A percentile compares a stretch with the other conserved stretches of the same genome.
These are phyloP conservation scores for Opeltia flavorubescens DNA, from an alignment of 495 filamentous ascomycete genomes.

Conservation along the genomic window DNA sequence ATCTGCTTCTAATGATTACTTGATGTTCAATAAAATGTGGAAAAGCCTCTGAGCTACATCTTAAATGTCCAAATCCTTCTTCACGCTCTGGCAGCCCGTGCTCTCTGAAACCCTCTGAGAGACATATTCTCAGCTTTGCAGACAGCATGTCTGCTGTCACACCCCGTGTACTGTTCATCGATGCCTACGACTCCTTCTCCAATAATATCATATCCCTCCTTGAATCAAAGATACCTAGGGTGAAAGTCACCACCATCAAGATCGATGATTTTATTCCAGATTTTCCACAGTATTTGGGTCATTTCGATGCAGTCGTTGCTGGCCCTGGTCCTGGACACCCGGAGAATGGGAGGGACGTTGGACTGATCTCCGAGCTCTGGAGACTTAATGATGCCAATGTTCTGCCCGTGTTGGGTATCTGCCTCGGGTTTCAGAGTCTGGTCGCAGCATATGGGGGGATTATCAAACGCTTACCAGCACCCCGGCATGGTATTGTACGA, in stretches of 20 bases:
- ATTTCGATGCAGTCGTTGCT: constrained; percentile 62
- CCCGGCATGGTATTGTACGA: constrained; percentile 70
- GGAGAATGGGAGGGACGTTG: constrained; percentile 54
- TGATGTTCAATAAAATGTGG: too few relatives aligned
- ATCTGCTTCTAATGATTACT: too few relatives aligned
- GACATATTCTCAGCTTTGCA: too few relatives aligned
- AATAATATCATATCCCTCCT: constrained; percentile 82
- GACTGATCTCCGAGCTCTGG: constrained; percentile 71
- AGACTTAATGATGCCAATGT: constrained; percentile 38
- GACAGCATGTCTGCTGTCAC: too few relatives aligned
- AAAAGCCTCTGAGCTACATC: too few relatives aligned
- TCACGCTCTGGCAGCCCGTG: too few relatives aligned
- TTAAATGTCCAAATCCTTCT: too few relatives aligned
- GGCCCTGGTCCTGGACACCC: constrained; percentile 70
- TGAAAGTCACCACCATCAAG: constrained; percentile 52
- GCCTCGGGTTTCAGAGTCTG: constrained; percentile 82
- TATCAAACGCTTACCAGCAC: constrained; percentile 47
- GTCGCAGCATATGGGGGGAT: constrained; percentile 49
- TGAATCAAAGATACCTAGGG: constrained; percentile 20
- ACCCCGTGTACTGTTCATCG: constrained; percentile 61
- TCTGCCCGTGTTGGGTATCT: constrained; percentile 76
- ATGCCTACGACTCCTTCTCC: constrained; percentile 92
- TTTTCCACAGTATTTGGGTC: constrained; percentile 35
- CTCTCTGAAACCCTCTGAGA: too few relatives aligned
- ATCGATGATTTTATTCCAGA: constrained; percentile 41